Evolutionary conservation across 768 basidiomycete genomes (phyloP).

Genomic region (Auriculariales sp.): DNA sequence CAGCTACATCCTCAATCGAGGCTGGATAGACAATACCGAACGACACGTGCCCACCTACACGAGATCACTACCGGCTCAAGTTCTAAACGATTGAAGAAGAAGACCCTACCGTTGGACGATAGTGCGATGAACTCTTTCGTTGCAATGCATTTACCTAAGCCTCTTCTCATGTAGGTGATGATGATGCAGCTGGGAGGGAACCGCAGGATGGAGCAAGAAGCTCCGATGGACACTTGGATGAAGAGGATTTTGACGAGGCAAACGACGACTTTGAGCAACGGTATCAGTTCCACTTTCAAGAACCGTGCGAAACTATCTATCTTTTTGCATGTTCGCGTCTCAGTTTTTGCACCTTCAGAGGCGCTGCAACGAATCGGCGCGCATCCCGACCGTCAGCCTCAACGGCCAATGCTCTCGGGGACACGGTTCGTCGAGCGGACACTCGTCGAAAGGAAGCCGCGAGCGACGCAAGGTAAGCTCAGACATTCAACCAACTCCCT

Average conservation of each 20-base stretch:
- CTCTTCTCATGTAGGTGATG: too few relatives aligned
- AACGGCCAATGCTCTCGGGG: too few relatives aligned
- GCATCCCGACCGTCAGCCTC: slow-evolving; percentile 30
- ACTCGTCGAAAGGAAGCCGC: slow-evolving; percentile 74
- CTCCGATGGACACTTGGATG: slow-evolving; percentile 7
- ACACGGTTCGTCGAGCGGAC: slow-evolving; percentile 63
- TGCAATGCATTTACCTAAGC: too few relatives aligned
- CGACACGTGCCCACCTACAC: slow-evolving; percentile 68
- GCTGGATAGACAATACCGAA: slow-evolving; percentile 80
- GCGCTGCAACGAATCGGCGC: slow-evolving; percentile 48
- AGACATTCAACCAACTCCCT: too few relatives aligned
- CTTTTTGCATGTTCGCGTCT: slow-evolving; percentile 1
- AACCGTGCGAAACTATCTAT: slow-evolving; percentile 49
- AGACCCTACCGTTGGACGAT: slow-evolving; percentile 8
- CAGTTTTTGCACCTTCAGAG: slow-evolving; percentile 25
- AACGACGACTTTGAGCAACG: slow-evolving; percentile 84
- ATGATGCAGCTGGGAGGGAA: too few relatives aligned
- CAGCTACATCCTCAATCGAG: slow-evolving; percentile 94
- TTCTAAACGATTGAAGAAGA: too few relatives aligned
- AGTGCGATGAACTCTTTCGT: slow-evolving; percentile 7
- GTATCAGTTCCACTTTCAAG: slow-evolving; percentile 96
- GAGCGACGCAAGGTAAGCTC: slow-evolving; percentile 57
- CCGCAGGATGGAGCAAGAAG: too few relatives aligned
- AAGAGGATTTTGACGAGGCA: slow-evolving; percentile 5
- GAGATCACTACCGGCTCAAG: slow-evolving; percentile 48